Evolutionary conservation across 306 rosid genomes (phyloP), one percentile per base, ranked within the genome.

Genomic region (Senna tora): DNA sequence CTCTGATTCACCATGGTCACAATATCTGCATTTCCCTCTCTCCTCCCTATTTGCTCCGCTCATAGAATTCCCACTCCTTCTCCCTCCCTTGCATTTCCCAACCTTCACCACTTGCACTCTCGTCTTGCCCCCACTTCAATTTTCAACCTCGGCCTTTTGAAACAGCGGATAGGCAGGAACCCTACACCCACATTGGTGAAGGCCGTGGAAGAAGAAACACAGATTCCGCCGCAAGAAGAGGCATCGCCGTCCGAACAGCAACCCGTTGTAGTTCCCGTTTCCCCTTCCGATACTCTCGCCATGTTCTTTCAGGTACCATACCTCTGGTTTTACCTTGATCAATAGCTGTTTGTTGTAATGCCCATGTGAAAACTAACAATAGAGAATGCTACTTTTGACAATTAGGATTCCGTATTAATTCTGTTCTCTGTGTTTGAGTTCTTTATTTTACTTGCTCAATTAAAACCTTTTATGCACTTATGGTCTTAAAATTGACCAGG

Each of bases 221-320:
- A 38, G 16, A 11, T 80, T 61, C 82, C 85, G 2, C 77, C 45
- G 58, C 77, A 57, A 62, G 77, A 12, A 38, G 79, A 78, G 55
- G 47, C 65, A 2, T 50, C 81, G 2, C 65, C 77, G 25, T 57
- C 80, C 49, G 67, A 61, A 19, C 67, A 61, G 49, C 67, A 61
- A 38, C 49, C 88, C 38, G 89, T 88, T 58, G 79, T 83, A 47
- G 90, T 88, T 0, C 84, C 89, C 46, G 87, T 88, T 76, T 88
- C 84, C 22, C 83, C 94, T 4, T 84, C 94, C 25, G 89, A 88
- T 9, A 82, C 79, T 45, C 91, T 88, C 70, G 75, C 80, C 62
- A 88, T 88, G 94, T 74, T 84, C 77, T 86, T 88, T 80, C 94
- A 88, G 91, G 94, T 88, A 38, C 63, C 14, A 91, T 88, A 38